A percentile compares a stretch with the other conserved stretches of the same genome.
phyloP scores from a whole-genome alignment of 495 filamentous ascomycete genomes.

The Bathelium albidoporum region DNA sequence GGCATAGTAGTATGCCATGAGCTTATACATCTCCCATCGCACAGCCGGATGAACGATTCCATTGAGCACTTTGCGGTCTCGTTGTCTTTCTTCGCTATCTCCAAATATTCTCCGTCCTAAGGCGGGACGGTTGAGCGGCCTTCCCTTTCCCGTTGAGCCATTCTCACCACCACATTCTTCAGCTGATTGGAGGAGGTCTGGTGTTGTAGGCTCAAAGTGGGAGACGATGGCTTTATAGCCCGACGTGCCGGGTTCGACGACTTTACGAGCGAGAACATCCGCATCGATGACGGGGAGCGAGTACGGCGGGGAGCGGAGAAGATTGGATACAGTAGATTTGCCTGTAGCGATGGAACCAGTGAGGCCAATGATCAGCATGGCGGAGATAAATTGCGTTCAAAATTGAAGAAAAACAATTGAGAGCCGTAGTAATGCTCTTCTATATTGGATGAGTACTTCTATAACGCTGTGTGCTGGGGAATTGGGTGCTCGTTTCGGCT shows the following conservation, averaged over 20 bases:
- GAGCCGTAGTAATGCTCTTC: no score
- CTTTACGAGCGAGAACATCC: conserved; percentile 78
- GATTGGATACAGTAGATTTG: conserved; percentile 85
- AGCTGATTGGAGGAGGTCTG: conserved; percentile 63
- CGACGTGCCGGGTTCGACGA: conserved; percentile 78
- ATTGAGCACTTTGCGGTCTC: conserved; percentile 66
- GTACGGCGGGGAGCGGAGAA: conserved; percentile 72
- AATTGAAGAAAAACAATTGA: no score
- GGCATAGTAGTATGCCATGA: conserved; percentile 54
- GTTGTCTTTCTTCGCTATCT: conserved; percentile 47
- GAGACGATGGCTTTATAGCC: conserved; percentile 70
- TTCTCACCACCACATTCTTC: conserved; percentile 23
- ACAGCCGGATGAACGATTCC: conserved; percentile 89
- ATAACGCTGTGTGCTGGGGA: no score
- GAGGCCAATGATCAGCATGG: conserved; percentile 89
- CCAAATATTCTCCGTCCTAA: conserved; percentile 83
- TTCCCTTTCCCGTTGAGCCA: conserved; percentile 41
- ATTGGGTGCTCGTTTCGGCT: no score
- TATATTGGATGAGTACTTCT: no score
- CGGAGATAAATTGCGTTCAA: no score
- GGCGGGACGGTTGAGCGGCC: conserved; percentile 73
- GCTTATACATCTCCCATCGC: conserved; percentile 60
- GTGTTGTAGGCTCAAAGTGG: conserved; percentile 69
- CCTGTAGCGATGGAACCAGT: conserved; percentile 97
- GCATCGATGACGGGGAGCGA: conserved; percentile 90